Evolutionary conservation across 148 eudicot genomes (phyloP).

Genomic region (Fagopyrum esculentum): DNA sequence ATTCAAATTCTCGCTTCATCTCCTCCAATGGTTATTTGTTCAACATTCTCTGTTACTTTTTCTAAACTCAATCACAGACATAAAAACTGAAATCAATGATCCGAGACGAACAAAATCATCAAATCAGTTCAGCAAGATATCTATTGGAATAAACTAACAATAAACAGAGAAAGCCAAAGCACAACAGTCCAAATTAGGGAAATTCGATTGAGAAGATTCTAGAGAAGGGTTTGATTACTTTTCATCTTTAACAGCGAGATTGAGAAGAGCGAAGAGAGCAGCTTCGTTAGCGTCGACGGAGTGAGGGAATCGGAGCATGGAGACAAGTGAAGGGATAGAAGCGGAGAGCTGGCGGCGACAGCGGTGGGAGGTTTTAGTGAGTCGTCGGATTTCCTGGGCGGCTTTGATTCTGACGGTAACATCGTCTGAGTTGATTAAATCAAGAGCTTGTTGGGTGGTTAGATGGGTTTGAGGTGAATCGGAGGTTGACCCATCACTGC

Average conservation of each 20-base stretch:
- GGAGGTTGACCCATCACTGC: neutral
- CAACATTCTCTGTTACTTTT: too few species aligned
- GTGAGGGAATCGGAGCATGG: constrained; percentile 52
- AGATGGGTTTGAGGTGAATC: constrained; percentile 15
- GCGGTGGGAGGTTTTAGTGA: constrained; percentile 90
- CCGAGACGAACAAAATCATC: neutral
- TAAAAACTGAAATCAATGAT: neutral
- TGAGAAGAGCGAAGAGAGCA: constrained; percentile 85
- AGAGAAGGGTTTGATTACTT: constrained; percentile 28
- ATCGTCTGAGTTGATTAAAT: constrained; percentile 51
- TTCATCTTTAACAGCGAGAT: constrained; percentile 96
- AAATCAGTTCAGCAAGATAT: neutral
- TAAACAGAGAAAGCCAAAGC: too few species aligned
- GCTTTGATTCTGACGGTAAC: constrained; percentile 34
- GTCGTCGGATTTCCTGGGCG: constrained; percentile 85
- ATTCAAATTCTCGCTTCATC: neutral
- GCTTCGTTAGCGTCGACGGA: constrained; percentile 49
- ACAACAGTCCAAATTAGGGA: neutral
- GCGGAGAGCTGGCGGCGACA: constrained; percentile 70
- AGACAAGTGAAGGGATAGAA: constrained; percentile 63
- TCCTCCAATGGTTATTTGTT: too few species aligned
- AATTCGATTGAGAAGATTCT: neutral
- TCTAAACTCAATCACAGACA: too few species aligned
- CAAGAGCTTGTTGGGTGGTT: constrained; percentile 37
- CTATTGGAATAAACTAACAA: neutral